phyloP scores from a whole-genome alignment of 208 protist genomes.

The Wallacemonas sp. region DNA sequence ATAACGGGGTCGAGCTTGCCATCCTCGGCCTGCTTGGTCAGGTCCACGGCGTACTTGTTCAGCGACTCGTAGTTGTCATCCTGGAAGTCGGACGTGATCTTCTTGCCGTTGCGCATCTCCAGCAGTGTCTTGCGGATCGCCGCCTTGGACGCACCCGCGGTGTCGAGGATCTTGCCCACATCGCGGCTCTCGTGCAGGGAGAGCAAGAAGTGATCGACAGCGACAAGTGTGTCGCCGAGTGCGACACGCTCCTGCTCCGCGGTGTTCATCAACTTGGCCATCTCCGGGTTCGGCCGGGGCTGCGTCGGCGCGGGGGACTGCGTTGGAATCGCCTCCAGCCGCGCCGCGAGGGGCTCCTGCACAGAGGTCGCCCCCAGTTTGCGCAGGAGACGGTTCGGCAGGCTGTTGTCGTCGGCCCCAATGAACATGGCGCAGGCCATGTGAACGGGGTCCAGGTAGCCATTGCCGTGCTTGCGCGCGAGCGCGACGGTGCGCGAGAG shows the following conservation, averaged over 20 bases:
- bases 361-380: slow-evolving; percentile 60
- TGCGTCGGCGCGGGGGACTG: slow-evolving; percentile 67
- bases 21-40: slow-evolving; percentile 76
- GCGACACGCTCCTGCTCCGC: slow-evolving; percentile 78
- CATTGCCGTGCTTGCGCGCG: slow-evolving; percentile 56
- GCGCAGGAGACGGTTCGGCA: slow-evolving; percentile 61
- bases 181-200: slow-evolving; percentile 65
- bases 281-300: slow-evolving; percentile 69
- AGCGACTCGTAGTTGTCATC: slow-evolving; percentile 90
- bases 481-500: slow-evolving; percentile 48
- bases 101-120: slow-evolving; percentile 87
- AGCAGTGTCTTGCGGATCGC: slow-evolving; percentile 56
- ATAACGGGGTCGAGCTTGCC: slow-evolving; percentile 97
- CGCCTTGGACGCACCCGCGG: slow-evolving; percentile 62
- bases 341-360: slow-evolving; percentile 45
- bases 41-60: slow-evolving; percentile 90
- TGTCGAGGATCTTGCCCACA: slow-evolving; percentile 62
- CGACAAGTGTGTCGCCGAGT: slow-evolving; percentile 72
- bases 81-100: slow-evolving; percentile 78
- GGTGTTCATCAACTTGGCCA: slow-evolving; percentile 76
- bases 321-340: slow-evolving; percentile 48
- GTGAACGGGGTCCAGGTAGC: slow-evolving; percentile 70
- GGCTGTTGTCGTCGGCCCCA: slow-evolving; percentile 63
- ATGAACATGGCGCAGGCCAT: slow-evolving; percentile 43
- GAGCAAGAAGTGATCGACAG: slow-evolving; percentile 83